Conservation (phyloP, 257 asterid species). For the Fraxinus pennsylvanica region DNA sequence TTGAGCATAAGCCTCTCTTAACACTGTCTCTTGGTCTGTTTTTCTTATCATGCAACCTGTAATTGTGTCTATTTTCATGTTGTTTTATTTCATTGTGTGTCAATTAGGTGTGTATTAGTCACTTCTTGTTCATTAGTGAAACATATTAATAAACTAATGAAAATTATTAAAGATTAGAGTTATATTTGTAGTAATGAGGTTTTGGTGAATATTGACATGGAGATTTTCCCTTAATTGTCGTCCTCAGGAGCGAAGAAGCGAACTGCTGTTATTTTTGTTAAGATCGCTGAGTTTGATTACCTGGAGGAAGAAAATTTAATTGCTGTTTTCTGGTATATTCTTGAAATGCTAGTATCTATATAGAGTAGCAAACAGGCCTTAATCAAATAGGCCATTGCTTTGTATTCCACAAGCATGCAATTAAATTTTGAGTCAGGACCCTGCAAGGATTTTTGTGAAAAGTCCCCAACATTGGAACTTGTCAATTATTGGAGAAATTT, state of each 20-base stretch:
- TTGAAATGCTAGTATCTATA: constrained; percentile 46
- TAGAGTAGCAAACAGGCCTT: constrained; percentile 57
- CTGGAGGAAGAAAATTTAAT: constrained; percentile 48
- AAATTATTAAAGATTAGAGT: neutral
- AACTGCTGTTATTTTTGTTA: constrained; percentile 38
- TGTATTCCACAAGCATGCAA: constrained; percentile 37
- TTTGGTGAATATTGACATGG: constrained; percentile 46
- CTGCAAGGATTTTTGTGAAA: constrained; percentile 33
- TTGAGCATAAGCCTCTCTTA: neutral
- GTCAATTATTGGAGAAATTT: constrained; percentile 31
- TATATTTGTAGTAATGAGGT: neutral
- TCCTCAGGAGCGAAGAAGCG: constrained; percentile 76
- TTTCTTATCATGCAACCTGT: neutral
- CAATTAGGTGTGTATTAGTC: neutral
- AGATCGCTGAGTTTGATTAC: constrained; percentile 37
- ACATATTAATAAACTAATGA: neutral
- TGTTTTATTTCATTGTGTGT: neutral
- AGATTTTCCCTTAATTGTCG: constrained; percentile 46
- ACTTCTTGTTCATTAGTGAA: neutral
- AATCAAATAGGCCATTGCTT: constrained; percentile 39
- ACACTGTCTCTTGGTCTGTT: neutral
- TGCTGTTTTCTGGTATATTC: constrained; percentile 58
- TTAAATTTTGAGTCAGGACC: constrained; percentile 28
- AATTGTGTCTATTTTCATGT: neutral
- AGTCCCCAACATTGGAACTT: constrained; percentile 18